Evolutionary conservation across 129 eudicot species (phyloP).

Genomic region (Saposhnikovia divaricata): DNA sequence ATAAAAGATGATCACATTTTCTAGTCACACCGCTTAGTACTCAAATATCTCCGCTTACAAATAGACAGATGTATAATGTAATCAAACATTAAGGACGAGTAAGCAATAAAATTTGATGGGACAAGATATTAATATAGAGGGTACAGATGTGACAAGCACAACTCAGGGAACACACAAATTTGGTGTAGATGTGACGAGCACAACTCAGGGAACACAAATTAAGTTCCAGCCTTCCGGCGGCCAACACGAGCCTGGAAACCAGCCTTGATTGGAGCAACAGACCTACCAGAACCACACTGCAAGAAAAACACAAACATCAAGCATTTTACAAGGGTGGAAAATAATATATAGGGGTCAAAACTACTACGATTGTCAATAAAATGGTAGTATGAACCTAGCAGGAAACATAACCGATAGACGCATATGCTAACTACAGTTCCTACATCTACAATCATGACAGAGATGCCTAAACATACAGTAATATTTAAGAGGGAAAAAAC

Average conservation of each 20-base stretch:
- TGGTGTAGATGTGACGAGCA: neutral
- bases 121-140: neutral
- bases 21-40: neutral
- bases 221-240: neutral
- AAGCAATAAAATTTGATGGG: neutral
- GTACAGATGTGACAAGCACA: neutral
- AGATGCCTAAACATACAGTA: neutral
- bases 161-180: neutral
- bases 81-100: neutral
- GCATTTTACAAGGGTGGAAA: neutral
- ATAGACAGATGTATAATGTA: neutral
- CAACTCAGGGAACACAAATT: neutral
- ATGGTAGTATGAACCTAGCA: neutral
- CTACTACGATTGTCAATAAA: neutral
- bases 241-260: constrained; percentile 1
- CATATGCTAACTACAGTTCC: neutral
- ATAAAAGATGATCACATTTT: neutral
- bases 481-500: neutral
- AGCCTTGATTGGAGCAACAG: constrained; percentile 4
- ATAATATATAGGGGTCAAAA: neutral
- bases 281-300: constrained; percentile 5
- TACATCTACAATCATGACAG: neutral
- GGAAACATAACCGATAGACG: neutral
- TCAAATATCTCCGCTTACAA: neutral
- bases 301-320: neutral